These are phyloP conservation scores for Aspergillus bertholletiae DNA, from an alignment of 495 filamentous ascomycete species.

Conservation along the genomic window DNA sequence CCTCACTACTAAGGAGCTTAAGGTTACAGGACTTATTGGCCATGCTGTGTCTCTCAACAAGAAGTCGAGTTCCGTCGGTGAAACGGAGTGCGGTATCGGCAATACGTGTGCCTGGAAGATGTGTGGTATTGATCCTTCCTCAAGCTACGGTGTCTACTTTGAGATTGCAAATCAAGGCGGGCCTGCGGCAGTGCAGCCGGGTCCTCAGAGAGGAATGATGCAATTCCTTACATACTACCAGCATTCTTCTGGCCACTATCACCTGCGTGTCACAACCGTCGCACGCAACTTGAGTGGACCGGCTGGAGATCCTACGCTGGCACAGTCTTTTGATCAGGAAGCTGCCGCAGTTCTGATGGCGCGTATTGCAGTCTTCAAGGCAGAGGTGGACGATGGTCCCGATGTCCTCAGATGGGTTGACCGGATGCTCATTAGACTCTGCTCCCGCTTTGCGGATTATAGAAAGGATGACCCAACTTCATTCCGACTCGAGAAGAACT, in stretches of 20 bases:
- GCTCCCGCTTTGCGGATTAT: conserved; percentile 96
- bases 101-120: conserved; percentile 99
- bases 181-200: conserved; percentile 78
- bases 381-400: conserved; percentile 98
- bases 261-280: conserved; percentile 92
- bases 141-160: conserved; percentile 95
- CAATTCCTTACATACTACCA: conserved; percentile 99
- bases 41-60: conserved; percentile 97
- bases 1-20: conserved; percentile 95
- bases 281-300: conserved; percentile 89
- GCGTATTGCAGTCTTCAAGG: conserved; percentile 97
- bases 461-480: conserved; percentile 97
- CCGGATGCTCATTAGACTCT: conserved; percentile 95
- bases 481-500: conserved; percentile 98
- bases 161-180: conserved; percentile 95
- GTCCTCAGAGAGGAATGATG: conserved; percentile 90
- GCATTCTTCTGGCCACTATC: conserved; percentile 92
- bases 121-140: conserved; percentile 92
- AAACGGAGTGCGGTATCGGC: conserved; percentile 97
- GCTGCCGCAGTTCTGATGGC: conserved; percentile 98
- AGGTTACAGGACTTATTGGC: conserved; percentile 97
- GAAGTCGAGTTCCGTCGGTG: conserved; percentile 94
- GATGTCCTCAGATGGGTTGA: conserved; percentile 99
- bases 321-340: conserved; percentile 98
- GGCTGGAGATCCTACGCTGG: conserved; percentile 93